Evolutionary conservation across 148 eudicot species (phyloP), one percentile per base, ranked within the genome.

Genomic region (Selenicereus undatus): DNA sequence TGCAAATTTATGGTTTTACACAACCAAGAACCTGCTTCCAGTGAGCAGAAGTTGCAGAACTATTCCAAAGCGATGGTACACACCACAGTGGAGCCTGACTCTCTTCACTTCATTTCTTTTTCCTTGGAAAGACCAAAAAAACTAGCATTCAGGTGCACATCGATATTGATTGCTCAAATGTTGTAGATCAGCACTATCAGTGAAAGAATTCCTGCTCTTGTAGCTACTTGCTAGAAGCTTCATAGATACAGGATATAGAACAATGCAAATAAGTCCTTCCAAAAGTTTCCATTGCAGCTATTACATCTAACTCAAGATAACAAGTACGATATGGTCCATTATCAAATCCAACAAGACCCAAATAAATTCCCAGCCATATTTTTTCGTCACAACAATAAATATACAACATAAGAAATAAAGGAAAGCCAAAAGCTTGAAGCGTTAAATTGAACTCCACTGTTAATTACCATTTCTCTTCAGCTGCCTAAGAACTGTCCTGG

Each of bases 401-500:
- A 36, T 27, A 8, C 8, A 70, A 76, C 26, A 78, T 58, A 27
- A 56, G 1, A n/a, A 78, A 64, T 32, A 16, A 26, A 45, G 66
- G 18, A 39, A 65, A 39, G 45, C 8, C 12, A 27, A 20, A 58
- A 29, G n/a, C 36, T 39, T 65, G 4, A 71, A 54, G 13, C 3
- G 16, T 18, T 0, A 71, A 35, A 48, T 1, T 17, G 56, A 72
- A 52, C 32, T 1, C 26, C 12, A 64, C 1, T 18, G 45, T 43
- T 54, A 27, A 36, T 48, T 82, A 91, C 97, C 98, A 76, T 87
- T 87, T 85, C 81, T 81, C 85, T 82, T 91, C 27, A 94, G 91
- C 50, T 85, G 86, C 86, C 90, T 89, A 27, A 95, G 90, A 76
- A 95, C 94, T 14, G 83, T 51, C 82, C 87, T 89, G 0, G 94